A percentile compares a stretch with the other conserved stretches of the same genome.
Conservation (phyloP, 192 early-diverging fungal genomes). For the Linnemannia exigua region DNA sequence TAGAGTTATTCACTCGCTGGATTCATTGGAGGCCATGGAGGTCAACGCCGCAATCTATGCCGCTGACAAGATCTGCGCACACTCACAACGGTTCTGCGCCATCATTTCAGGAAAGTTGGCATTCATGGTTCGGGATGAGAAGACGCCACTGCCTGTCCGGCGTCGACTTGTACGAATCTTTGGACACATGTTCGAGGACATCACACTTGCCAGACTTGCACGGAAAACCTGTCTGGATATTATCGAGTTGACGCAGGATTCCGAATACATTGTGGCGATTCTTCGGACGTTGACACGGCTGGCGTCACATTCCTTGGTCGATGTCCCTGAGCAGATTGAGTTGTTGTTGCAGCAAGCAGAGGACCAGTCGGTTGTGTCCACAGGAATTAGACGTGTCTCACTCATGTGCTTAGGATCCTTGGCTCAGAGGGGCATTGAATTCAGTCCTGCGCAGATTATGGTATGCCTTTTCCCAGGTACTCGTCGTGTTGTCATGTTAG, state of each 20-base stretch:
- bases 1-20: conserved; percentile 59
- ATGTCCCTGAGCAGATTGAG: conserved; percentile 57
- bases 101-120: conserved; percentile 58
- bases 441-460: conserved; percentile 40
- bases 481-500: too few relatives aligned
- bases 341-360: conserved; percentile 33
- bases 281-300: conserved; percentile 58
- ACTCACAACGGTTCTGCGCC: conserved; percentile 59
- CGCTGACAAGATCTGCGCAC: conserved; percentile 60
- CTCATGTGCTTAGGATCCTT: conserved; percentile 35
- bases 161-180: conserved; percentile 60
- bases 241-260: conserved; percentile 47
- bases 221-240: conserved; percentile 57
- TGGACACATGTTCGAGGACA: conserved; percentile 66
- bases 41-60: conserved; percentile 63
- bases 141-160: conserved; percentile 48
- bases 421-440: conserved; percentile 41
- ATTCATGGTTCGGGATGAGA: conserved; percentile 44
- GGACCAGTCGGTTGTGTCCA: neutral
- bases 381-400: conserved; percentile 45
- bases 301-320: conserved; percentile 56
- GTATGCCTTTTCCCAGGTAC: neutral
- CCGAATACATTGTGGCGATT: conserved; percentile 53
- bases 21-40: conserved; percentile 62
- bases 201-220: conserved; percentile 57